Evolutionary conservation across 139 green algal species (phyloP).

Genomic region (Chlamydomonas asymmetrica): DNA sequence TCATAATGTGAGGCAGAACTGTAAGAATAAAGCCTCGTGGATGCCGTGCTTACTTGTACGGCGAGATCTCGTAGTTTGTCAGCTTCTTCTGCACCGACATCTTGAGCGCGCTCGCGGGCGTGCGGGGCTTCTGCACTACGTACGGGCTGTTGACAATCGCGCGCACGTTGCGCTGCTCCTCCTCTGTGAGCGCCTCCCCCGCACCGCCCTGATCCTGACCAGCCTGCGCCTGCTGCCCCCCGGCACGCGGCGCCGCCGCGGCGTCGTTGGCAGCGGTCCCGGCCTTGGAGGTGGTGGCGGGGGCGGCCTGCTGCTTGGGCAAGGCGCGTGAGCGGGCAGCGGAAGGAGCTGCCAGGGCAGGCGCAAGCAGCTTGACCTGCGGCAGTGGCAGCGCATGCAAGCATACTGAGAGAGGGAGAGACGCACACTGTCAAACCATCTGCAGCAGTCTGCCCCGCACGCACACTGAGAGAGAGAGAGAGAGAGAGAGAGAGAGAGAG

Average conservation of each 20-base stretch:
- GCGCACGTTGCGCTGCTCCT: slow-evolving; percentile 49
- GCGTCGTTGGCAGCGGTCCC: background rate
- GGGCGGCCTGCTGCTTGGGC: no score
- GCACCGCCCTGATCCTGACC: background rate
- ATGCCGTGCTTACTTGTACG: slow-evolving; percentile 63
- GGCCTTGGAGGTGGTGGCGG: background rate
- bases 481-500: no score
- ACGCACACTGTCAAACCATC: no score
- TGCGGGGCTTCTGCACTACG: slow-evolving; percentile 45
- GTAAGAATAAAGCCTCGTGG: background rate
- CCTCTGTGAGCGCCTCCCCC: slow-evolving; percentile 13
- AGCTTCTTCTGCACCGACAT: slow-evolving; percentile 9
- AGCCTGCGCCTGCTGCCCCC: background rate
- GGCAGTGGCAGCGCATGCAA: no score
- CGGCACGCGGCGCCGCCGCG: background rate
- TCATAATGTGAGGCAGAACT: background rate
- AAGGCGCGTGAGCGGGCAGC: no score
- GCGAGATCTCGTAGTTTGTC: slow-evolving; percentile 75
- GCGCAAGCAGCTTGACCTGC: slow-evolving; percentile 31
- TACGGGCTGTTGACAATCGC: slow-evolving; percentile 51
- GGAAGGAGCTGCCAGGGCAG: no score
- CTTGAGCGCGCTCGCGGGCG: slow-evolving; percentile 9
- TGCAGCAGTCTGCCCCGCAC: no score
- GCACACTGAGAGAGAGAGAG: no score
- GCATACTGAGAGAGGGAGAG: no score